Percentiles rank a stretch among this genome's conserved stretches.
Conservation (phyloP, 2,329 filamentous ascomycete genomes). For the Colletotrichum siamense region DNA sequence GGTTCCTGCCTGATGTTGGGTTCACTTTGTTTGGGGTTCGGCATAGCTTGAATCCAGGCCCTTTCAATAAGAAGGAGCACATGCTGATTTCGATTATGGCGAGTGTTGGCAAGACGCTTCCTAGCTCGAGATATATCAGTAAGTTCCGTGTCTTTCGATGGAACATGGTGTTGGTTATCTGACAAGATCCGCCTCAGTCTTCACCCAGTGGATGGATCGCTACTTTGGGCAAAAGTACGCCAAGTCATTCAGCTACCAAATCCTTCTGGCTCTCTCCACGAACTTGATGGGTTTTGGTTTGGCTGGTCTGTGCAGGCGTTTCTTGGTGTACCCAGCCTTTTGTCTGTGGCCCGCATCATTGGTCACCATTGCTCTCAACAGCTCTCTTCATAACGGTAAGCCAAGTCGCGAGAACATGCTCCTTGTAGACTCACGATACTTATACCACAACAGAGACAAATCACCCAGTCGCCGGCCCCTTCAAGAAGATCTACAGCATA, state of each 20-base stretch:
- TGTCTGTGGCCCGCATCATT: constrained; percentile 58
- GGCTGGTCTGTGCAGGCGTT: constrained; percentile 50
- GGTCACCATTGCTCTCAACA: constrained; percentile 50
- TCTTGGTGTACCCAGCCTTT: constrained; percentile 53
- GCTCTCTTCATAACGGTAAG: constrained; percentile 42
- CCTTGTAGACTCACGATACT: not conserved
- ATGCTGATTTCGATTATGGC: constrained; percentile 62
- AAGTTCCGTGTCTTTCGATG: not conserved
- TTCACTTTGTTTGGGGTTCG: constrained; percentile 40
- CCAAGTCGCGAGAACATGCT: constrained; percentile 23
- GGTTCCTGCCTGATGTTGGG: constrained; percentile 35
- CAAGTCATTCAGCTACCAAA: constrained; percentile 48
- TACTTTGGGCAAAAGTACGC: constrained; percentile 53
- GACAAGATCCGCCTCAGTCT: constrained; percentile 38
- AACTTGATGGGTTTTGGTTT: constrained; percentile 59
- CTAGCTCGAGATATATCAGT: constrained; percentile 49
- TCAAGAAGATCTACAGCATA: constrained; percentile 36
- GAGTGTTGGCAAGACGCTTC: constrained; percentile 51
- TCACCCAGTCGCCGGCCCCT: constrained; percentile 32
- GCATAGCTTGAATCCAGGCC: constrained; percentile 51
- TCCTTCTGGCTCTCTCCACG: constrained; percentile 49
- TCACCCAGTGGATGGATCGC: constrained; percentile 46
- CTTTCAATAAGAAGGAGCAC: constrained; percentile 61
- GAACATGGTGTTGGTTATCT: constrained; percentile 20
- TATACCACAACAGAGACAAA: constrained; percentile 22